Evolutionary conservation across 192 early-diverging fungal genomes (phyloP).

Genomic region (Cladochytrium replicatum): DNA sequence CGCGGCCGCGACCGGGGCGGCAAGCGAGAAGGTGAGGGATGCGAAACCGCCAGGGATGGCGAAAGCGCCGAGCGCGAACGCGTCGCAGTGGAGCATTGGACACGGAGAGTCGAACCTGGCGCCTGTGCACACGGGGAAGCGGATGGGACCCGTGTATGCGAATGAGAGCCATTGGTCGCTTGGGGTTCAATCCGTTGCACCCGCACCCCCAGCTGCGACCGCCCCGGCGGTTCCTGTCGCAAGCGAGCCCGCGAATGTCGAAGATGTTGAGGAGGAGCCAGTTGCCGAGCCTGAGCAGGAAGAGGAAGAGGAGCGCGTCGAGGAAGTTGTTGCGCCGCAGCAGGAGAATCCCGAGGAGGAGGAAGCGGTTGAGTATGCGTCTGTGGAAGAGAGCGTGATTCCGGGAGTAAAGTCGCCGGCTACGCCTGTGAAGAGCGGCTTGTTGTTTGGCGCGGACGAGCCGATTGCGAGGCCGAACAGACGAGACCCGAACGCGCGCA

Average conservation of each 20-base stretch:
- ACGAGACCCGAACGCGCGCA: constrained; percentile 24
- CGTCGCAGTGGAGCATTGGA: background rate
- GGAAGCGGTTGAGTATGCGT: no score
- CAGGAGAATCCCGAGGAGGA: no score
- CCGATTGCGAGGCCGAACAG: background rate
- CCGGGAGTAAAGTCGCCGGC: no score
- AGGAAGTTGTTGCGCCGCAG: no score
- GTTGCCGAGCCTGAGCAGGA: constrained; percentile 4
- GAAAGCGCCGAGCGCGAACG: background rate
- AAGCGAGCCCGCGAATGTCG: no score
- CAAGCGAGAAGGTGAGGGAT: background rate
- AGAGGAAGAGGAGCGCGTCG: constrained; percentile 7
- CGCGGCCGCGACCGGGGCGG: constrained; percentile 1
- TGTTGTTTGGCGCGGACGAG: background rate
- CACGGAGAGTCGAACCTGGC: background rate
- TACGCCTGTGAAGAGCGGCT: constrained; percentile 6
- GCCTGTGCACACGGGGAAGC: constrained; percentile 9
- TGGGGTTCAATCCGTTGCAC: no score
- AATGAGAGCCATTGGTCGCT: background rate
- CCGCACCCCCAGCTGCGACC: no score
- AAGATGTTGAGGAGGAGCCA: background rate
- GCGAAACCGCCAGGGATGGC: constrained; percentile 1
- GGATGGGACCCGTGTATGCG: constrained; percentile 5
- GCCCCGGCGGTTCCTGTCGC: no score
- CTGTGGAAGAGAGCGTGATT: no score